Evolutionary conservation across 345 rosid species (phyloP).

Genomic region (Hevea brasiliensis): DNA sequence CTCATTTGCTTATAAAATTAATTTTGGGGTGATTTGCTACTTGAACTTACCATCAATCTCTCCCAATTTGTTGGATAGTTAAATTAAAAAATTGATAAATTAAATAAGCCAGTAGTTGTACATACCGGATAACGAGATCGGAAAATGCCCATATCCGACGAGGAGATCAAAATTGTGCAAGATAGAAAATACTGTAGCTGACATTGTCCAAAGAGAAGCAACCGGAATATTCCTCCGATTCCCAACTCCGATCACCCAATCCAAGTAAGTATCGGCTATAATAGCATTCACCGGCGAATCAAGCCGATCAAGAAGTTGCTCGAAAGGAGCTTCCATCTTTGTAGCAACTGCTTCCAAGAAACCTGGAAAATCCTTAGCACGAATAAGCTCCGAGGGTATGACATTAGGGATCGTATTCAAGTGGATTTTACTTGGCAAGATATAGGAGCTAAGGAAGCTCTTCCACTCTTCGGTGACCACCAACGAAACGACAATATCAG

Average conservation of each 20-base stretch:
- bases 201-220: constrained; percentile 29
- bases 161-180: constrained; percentile 22
- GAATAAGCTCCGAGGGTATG: too few species aligned
- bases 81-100: too few species aligned
- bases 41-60: too few species aligned
- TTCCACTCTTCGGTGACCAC: constrained; percentile 19
- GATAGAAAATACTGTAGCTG: constrained; percentile 21
- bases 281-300: constrained; percentile 1
- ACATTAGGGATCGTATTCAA: constrained; percentile 24
- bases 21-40: too few species aligned
- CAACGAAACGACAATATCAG: constrained; percentile 9
- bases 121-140: constrained; percentile 8
- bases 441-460: not conserved
- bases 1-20: too few species aligned
- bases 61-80: too few species aligned
- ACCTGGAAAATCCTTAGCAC: constrained; percentile 13
- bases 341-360: constrained; percentile 22
- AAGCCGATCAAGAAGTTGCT: constrained; percentile 19
- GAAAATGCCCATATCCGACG: constrained; percentile 17
- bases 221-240: constrained; percentile 24
- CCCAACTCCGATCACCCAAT: constrained; percentile 18
- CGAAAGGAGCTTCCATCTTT: constrained; percentile 25
- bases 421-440: constrained; percentile 6
- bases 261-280: constrained; percentile 18
- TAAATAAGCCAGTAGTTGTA: too few species aligned